These are phyloP conservation scores for Effrenium voratum DNA, from an alignment of 73 alveolate genomes.

Conservation along the genomic window DNA sequence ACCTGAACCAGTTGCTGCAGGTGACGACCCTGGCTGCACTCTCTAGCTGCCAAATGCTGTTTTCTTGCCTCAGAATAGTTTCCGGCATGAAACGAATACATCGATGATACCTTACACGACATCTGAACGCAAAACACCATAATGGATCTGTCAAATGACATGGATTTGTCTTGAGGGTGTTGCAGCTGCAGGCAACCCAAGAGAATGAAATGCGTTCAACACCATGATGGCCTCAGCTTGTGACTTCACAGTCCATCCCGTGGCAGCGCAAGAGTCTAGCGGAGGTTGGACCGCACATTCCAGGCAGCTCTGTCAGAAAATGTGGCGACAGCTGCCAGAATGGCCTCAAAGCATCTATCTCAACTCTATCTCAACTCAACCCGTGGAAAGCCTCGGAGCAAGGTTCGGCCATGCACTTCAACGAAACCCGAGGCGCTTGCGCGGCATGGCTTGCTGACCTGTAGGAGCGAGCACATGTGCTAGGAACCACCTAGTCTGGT, in stretches of 20 bases:
- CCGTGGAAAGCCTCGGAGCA: no score
- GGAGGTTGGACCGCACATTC: slow-evolving; percentile 84
- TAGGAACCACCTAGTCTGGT: background rate
- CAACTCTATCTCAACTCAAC: no score
- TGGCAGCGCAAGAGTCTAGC: background rate
- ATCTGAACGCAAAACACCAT: background rate
- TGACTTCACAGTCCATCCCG: background rate
- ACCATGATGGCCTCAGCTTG: slow-evolving; percentile 53
- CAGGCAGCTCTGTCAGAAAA: slow-evolving; percentile 82
- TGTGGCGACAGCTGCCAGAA: slow-evolving; percentile 84
- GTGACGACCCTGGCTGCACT: background rate
- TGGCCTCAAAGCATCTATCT: slow-evolving; percentile 68
- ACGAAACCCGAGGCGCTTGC: background rate
- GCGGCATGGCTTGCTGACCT: slow-evolving; percentile 71
- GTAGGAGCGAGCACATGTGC: background rate
- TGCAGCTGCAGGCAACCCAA: slow-evolving; percentile 65
- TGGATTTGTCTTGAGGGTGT: background rate
- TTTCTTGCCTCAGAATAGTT: slow-evolving; percentile 18
- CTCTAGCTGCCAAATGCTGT: no score
- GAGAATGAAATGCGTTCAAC: slow-evolving; percentile 41
- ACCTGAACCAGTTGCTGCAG: background rate
- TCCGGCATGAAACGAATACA: slow-evolving; percentile 25
- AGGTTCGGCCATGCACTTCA: background rate
- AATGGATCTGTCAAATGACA: background rate
- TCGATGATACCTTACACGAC: slow-evolving; percentile 33